Evolutionary conservation across 805 yeast genomes (phyloP), one percentile per base, ranked within the genome.

Genomic region (Kregervanrija delftensis): DNA sequence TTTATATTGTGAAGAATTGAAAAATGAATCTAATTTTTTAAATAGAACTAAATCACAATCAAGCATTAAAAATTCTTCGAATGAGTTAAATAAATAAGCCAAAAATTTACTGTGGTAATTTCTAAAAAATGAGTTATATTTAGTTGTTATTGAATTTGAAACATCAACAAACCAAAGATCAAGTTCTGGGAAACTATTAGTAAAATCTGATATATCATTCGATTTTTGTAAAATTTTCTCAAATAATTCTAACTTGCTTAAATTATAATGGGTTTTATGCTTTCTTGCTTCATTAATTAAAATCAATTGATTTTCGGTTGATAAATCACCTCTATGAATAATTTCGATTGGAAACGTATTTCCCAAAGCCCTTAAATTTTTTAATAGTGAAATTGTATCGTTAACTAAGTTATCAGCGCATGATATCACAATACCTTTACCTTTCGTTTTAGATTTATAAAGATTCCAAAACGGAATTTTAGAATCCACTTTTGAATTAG

Each of bases 61-160:
- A 44, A 77, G 49, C 36, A 77, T 52, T 38, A 77, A 63, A 52
- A 64, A 67, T 40, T 74, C 79, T 50, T 74, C 74, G 52, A 74
- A 77, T 2, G 81, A 73, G 45, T 75, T 79, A 59, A 81, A 80
- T 17, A 75, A 47, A n/a, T 74, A 68, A 1, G 85, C 82, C 32
- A 78, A 52, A 58, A 81, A 68, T 54, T 80, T 81, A 50, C 59
- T 59, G 45, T 57, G 56, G 45, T 46, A 61, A 13, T 42, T 36
- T 5, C 33, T 38, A 48, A 61, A 63, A 37, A 54, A 55, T 6
- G 40, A 30, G 30, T 44, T 28, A 40, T 49, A 61, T 3, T 41
- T 40, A 4, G 37, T 40, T 5, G 44, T 38, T 30, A 64, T 42
- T 33, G 53, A 46, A 1, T 45, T 13, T 2, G 59, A 52, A 6